Percentiles rank a stretch among this genome's conserved stretches.
Conservation (phyloP, 169 alveolate genomes). For the Eimeria brunetti region DNA sequence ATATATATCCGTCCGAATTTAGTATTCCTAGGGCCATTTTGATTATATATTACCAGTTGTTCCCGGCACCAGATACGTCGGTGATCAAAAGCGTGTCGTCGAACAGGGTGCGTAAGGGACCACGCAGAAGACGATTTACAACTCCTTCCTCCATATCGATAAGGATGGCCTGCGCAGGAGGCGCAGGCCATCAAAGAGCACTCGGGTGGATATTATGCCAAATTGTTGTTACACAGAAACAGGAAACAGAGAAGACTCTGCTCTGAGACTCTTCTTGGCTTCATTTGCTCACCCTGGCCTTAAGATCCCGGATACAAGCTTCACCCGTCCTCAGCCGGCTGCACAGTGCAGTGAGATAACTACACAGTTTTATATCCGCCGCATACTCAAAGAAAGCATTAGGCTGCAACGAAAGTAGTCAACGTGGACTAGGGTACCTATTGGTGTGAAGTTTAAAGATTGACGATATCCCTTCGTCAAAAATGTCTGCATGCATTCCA, state of each 20-base stretch:
- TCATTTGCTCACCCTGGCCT: slow-evolving; percentile 31
- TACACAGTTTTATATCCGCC: background rate
- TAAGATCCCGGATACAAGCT: background rate
- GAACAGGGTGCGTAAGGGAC: slow-evolving; percentile 94
- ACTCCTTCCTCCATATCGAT: slow-evolving; percentile 99
- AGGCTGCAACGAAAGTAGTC: background rate
- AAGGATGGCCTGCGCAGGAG: slow-evolving; percentile 90
- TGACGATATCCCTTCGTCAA: slow-evolving; percentile 55
- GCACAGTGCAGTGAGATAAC: background rate
- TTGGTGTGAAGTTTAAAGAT: slow-evolving; percentile 3
- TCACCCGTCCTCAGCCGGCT: slow-evolving; percentile 17
- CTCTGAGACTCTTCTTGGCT: background rate
- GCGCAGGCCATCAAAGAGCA: background rate
- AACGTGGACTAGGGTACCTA: slow-evolving; percentile 16
- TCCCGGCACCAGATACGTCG: slow-evolving; percentile 98
- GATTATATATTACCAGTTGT: slow-evolving; percentile 95
- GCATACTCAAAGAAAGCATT: background rate
- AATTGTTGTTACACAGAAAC: background rate
- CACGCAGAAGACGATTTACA: slow-evolving; percentile 93
- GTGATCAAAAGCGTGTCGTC: slow-evolving; percentile 94
- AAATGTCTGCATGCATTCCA: background rate
- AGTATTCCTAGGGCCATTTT: background rate
- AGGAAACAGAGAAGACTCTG: background rate
- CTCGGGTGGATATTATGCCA: background rate
- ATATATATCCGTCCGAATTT: slow-evolving; percentile 84